Conservation (phyloP, 306 rosid genomes). For the Neltuma alba region DNA sequence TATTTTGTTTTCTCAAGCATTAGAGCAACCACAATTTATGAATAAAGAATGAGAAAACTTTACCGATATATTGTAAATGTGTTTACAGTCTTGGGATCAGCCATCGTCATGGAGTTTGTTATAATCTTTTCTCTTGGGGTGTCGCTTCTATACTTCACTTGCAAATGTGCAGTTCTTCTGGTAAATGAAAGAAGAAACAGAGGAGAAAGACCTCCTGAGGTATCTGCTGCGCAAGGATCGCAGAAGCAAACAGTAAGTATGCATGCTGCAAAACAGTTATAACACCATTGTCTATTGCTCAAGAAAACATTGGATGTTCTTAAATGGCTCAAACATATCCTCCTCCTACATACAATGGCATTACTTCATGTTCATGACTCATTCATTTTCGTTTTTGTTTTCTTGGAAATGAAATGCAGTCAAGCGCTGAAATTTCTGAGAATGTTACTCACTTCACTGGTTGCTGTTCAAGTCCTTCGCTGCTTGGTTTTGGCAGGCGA, state of each 20-base stretch:
- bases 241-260: slow-evolving; percentile 46
- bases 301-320: slow-evolving; percentile 4
- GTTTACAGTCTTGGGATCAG: slow-evolving; percentile 74
- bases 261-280: not conserved
- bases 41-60: slow-evolving; percentile 25
- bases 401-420: slow-evolving; percentile 33
- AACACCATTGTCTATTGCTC: not conserved
- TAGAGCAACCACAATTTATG: not conserved
- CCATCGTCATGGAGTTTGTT: slow-evolving; percentile 62
- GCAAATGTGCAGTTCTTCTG: slow-evolving; percentile 79
- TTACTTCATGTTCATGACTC: slow-evolving; percentile 9
- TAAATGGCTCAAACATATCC: not conserved
- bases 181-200: slow-evolving; percentile 61
- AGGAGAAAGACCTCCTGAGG: slow-evolving; percentile 22
- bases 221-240: slow-evolving; percentile 33
- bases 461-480: slow-evolving; percentile 50
- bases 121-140: slow-evolving; percentile 63
- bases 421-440: slow-evolving; percentile 37
- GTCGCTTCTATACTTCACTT: slow-evolving; percentile 61
- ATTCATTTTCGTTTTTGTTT: not conserved
- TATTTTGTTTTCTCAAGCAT: slow-evolving; percentile 4
- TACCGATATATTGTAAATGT: slow-evolving; percentile 29
- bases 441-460: slow-evolving; percentile 40
- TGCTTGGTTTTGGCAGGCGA: slow-evolving; percentile 38
- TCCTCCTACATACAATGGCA: not conserved